Base-by-base conservation (phyloP, 1,139 yeast genomes). In the Blastobotrys buckinghamii region DNA sequence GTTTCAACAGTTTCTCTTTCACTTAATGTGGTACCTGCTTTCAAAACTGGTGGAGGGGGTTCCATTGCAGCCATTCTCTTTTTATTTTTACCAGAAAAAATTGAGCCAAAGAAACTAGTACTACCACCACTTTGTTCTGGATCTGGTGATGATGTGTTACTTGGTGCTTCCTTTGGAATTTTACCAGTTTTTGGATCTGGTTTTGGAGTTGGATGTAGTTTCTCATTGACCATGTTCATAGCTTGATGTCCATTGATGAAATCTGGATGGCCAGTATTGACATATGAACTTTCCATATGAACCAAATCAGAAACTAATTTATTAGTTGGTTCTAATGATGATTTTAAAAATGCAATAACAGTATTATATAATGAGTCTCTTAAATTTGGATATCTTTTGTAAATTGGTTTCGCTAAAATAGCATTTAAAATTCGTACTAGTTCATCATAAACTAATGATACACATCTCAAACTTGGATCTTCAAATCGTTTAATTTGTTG, bases 251-350 rank as follows among this genome's bases (percentile, higher is more conserved):
- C 98, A 66, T 87, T 90, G 60, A 92, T 76, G 62, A 92, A 78
- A 66, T 92, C 98, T 2, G 98, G 98, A 65, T 92, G 98, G 2
- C 96, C 97, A 16, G 98, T 92, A 68, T 92, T 92, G 57, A 92
- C 89, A 69, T 92, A 92, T 5, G 96, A 85, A 62, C 89, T 94
- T 69, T 92, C 98, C 54, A 95, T 73, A 55, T 70, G 73, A 57
- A 92, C 89, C 51, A 92, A 76, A 66, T 92, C 97, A 26, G 75
- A 68, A 39, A 90, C 96, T 63, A 92, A 86, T 48, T 78, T 78
- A 65, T 84, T 88, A 26, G 98, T 88, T 50, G 98, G 97, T 30
- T 79, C 66, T 60, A 88, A 77, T 30, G 87, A 84, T 49, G 81
- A 84, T 67, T 95, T 82, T 64, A 92, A 75, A 62, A 79, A 92